Conservation (phyloP, 805 yeast genomes). For the Saccharomycodes ludwigii region DNA sequence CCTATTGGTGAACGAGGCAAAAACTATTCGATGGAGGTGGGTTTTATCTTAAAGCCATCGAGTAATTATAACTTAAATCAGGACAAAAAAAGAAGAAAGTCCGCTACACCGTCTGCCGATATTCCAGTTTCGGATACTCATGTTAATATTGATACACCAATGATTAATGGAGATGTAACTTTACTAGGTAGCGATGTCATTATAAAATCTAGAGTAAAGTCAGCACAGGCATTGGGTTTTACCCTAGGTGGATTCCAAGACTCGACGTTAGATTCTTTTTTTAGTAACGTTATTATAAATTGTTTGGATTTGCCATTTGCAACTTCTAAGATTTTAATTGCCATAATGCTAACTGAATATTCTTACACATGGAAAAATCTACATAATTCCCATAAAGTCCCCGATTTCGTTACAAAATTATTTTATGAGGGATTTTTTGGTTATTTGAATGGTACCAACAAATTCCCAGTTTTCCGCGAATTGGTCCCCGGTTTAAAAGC, state of each 20-base stretch:
- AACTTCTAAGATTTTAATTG: constrained; percentile 64
- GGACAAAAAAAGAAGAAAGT: constrained; percentile 21
- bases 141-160: constrained; percentile 87
- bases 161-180: constrained; percentile 81
- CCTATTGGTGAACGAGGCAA: constrained; percentile 92
- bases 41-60: constrained; percentile 69
- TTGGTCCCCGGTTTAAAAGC: constrained; percentile 77
- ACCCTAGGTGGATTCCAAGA: constrained; percentile 39
- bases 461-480: constrained; percentile 58
- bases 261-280: constrained; percentile 27
- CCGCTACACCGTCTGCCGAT: constrained; percentile 30
- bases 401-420: constrained; percentile 15
- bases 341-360: constrained; percentile 62
- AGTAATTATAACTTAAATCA: constrained; percentile 22
- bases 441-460: constrained; percentile 30
- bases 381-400: constrained; percentile 13
- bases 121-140: constrained; percentile 28
- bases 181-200: constrained; percentile 68
- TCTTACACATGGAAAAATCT: constrained; percentile 22
- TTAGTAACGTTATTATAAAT: constrained; percentile 23
- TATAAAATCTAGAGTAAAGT: constrained; percentile 60
- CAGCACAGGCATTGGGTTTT: constrained; percentile 66
- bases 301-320: constrained; percentile 54
- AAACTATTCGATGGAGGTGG: constrained; percentile 70
- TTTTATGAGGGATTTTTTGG: constrained; percentile 21